Evolutionary conservation across 2,329 filamentous ascomycete genomes (phyloP).

Genomic region (Colletotrichum sp.): DNA sequence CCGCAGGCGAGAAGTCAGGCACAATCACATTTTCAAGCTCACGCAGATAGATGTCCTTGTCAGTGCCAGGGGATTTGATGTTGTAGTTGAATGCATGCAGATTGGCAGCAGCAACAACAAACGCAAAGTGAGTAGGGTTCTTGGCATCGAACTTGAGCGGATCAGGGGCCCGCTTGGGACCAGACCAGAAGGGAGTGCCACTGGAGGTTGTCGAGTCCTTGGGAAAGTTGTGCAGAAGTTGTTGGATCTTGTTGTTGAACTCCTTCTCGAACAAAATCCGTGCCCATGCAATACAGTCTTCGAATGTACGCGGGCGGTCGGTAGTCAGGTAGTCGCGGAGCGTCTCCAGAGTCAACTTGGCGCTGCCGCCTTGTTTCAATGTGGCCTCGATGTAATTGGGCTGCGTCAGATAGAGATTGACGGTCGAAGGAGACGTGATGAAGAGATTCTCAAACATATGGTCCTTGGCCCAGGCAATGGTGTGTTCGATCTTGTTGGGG

Average conservation of each 20-base stretch:
- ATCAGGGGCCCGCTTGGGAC: constrained; percentile 94
- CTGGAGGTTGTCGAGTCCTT: constrained; percentile 89
- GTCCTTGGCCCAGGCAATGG: constrained; percentile 97
- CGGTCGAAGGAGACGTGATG: constrained; percentile 90
- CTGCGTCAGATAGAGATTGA: constrained; percentile 92
- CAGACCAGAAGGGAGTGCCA: constrained; percentile 96
- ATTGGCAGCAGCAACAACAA: constrained; percentile 87
- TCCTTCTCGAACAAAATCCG: constrained; percentile 93
- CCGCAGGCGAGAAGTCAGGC: constrained; percentile 90
- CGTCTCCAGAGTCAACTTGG: constrained; percentile 91
- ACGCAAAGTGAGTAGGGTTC: constrained; percentile 86
- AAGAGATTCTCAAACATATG: constrained; percentile 90
- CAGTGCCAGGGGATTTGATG: constrained; percentile 82
- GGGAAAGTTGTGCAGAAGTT: constrained; percentile 95
- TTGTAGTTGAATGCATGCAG: constrained; percentile 98
- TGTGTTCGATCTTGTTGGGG: constrained; percentile 98
- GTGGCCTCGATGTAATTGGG: constrained; percentile 88
- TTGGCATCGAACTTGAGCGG: constrained; percentile 86
- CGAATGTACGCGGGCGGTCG: constrained; percentile 89
- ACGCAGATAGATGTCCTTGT: constrained; percentile 75
- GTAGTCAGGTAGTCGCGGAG: constrained; percentile 90
- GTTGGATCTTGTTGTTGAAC: constrained; percentile 95
- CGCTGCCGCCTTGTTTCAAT: constrained; percentile 91
- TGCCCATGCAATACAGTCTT: constrained; percentile 97
- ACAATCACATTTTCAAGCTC: constrained; percentile 93